Base-by-base conservation (phyloP, 139 green algal species). In the Nannochloris sp. region DNA sequence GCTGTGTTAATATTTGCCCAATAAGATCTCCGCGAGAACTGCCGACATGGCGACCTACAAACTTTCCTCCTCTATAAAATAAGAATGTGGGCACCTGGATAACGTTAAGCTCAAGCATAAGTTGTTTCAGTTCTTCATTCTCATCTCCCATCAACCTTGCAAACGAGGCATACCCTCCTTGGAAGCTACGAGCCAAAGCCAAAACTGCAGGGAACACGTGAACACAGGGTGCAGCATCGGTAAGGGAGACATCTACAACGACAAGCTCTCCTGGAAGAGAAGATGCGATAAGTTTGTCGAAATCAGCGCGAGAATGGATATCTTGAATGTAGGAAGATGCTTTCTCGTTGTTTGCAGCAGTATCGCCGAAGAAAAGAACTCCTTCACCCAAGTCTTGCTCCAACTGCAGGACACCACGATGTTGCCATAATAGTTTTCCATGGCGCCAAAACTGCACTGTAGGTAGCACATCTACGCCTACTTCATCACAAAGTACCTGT, bases 51-150 rank as follows among this genome's bases (percentile, higher is more conserved):
- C 85, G 73, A 4, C 76, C 81, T 25, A 89, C 76, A 53, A 78
- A 64, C 64, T 80, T 71, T 35, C 87, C 83, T 19, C 31, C 57
- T n/a, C 81, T 59, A 70, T 86, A 95, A 58, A 95, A 96, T 1
- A 96, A 35, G 67, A 96, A 96, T 12, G 85, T 92, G 23, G 89
- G 89, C 61, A 96, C 79, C 69, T 85, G 64, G 23, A 38, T 32
- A 29, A 48, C 10, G 6, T 39, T 46, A 31, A 64, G 47, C 32
- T 88, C 65, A 46, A 33, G 23, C 58, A 84, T 36, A 6, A 88
- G 29, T 13, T 61, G 9, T 36, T 68, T 24, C 10, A 38, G 27
- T 29, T 82, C 78, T 3, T 60, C 34, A 37, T 48, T 67, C 12
- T 62, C 60, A 51, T 89, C 83, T 0, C 46, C 68, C 33, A 87